A percentile compares a stretch with the other conserved stretches of the same genome.
phyloP scores from a whole-genome alignment of 352 stramenopile species.

The Globisporangium paroecandrum region DNA sequence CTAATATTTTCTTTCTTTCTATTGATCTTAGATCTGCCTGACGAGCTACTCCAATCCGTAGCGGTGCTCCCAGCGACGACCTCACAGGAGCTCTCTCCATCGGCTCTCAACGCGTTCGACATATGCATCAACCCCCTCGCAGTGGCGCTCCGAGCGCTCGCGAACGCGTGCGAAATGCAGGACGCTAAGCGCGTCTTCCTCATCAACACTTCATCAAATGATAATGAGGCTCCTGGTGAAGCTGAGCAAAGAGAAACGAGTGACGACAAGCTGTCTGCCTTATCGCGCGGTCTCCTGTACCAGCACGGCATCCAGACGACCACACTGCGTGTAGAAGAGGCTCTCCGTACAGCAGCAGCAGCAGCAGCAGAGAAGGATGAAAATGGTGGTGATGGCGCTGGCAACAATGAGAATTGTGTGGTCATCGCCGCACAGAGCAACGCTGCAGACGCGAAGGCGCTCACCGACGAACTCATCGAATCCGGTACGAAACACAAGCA shows the following conservation, averaged over 20 bases:
- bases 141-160: slow-evolving; percentile 10
- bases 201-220: neutral
- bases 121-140: slow-evolving; percentile 15
- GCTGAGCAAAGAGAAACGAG: neutral
- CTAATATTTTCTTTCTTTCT: neutral
- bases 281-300: slow-evolving; percentile 27
- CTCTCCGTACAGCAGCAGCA: neutral
- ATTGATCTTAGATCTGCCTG: neutral
- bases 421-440: slow-evolving; percentile 29
- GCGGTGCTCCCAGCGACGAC: slow-evolving; percentile 11
- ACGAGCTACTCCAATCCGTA: slow-evolving; percentile 11
- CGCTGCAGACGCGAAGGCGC: slow-evolving; percentile 10
- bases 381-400: neutral
- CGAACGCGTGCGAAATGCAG: slow-evolving; percentile 3
- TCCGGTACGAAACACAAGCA: slow-evolving; percentile 21
- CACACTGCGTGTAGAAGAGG: slow-evolving; percentile 6
- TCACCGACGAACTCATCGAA: slow-evolving; percentile 20
- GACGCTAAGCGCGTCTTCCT: slow-evolving; percentile 9
- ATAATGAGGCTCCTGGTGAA: neutral
- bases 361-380: neutral
- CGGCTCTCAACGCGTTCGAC: slow-evolving; percentile 14
- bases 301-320: slow-evolving; percentile 31
- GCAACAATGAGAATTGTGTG: slow-evolving; percentile 19
- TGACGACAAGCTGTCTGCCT: neutral
- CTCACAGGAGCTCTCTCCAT: neutral